Evolutionary conservation across 495 filamentous ascomycete genomes (phyloP).

Genomic region (Coniosporium apollinis): DNA sequence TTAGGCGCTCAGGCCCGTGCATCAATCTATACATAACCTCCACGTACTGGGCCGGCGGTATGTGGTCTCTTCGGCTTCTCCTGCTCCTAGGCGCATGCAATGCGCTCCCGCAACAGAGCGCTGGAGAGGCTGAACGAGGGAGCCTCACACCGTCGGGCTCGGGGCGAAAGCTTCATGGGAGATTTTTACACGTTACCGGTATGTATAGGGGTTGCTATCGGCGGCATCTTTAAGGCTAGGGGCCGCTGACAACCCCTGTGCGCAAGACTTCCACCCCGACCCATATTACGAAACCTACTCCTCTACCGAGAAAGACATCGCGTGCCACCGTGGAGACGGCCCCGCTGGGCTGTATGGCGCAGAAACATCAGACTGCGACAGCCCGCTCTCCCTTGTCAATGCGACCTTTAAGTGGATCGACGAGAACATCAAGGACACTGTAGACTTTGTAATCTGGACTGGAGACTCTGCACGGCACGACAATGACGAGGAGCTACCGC

Average conservation of each 20-base stretch:
- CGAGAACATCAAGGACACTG: conserved; percentile 59
- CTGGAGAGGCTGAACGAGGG: too few relatives aligned
- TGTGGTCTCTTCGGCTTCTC: too few relatives aligned
- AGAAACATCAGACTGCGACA: conserved; percentile 76
- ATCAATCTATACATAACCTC: too few relatives aligned
- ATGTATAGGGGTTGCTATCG: conserved; percentile 13
- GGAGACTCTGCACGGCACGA: conserved; percentile 93
- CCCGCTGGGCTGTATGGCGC: conserved; percentile 66
- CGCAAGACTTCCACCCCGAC: conserved; percentile 76
- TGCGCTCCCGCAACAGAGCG: too few relatives aligned
- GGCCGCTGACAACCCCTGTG: background rate
- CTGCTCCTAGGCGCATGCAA: too few relatives aligned
- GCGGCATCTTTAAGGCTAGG: background rate
- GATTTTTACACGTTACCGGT: conserved; percentile 95
- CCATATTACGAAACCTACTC: conserved; percentile 63
- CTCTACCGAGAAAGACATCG: conserved; percentile 44
- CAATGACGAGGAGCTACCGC: conserved; percentile 71
- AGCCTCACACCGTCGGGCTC: too few relatives aligned
- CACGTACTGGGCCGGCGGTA: too few relatives aligned
- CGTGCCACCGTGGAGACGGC: conserved; percentile 69
- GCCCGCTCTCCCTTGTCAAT: conserved; percentile 62
- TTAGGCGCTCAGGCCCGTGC: too few relatives aligned
- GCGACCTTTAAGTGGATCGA: conserved; percentile 86
- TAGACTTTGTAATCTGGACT: conserved; percentile 97
- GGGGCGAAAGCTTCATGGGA: conserved; percentile 44